Percentiles rank a stretch among this genome's conserved stretches.
Evolutionary conservation across 352 stramenopile species (phyloP).

Genomic region (Globisporangium nagaii): DNA sequence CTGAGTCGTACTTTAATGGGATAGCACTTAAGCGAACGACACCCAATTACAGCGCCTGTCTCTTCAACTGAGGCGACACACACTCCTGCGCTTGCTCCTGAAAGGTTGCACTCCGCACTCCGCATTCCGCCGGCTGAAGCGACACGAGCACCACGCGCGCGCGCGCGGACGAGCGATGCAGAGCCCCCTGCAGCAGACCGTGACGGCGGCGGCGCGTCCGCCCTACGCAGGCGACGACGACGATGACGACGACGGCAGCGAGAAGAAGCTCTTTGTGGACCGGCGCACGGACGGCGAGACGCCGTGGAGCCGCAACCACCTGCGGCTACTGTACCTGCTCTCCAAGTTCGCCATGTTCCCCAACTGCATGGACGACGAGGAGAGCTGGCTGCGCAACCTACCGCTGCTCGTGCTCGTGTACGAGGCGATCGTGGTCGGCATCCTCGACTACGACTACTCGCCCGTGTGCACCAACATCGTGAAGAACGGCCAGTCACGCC

Average conservation of each 20-base stretch:
- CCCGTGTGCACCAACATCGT: conserved; percentile 93
- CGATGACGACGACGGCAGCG: conserved; percentile 5
- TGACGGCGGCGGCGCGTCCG: conserved; percentile 6
- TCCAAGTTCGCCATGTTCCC: conserved; percentile 93
- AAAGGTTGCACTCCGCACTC: no score
- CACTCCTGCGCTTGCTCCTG: no score
- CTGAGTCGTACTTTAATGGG: no score
- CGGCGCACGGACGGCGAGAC: background rate
- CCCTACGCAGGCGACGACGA: background rate
- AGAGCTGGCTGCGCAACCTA: conserved; percentile 95
- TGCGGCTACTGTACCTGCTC: conserved; percentile 95
- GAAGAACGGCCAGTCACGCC: conserved; percentile 77
- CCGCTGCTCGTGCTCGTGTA: conserved; percentile 96
- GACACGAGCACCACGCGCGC: no score
- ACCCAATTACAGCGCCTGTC: no score
- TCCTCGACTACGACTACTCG: conserved; percentile 97
- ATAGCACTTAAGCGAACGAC: no score
- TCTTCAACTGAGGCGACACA: background rate
- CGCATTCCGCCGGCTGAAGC: no score
- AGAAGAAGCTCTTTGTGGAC: conserved; percentile 31
- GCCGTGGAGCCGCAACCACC: conserved; percentile 85
- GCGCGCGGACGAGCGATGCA: background rate
- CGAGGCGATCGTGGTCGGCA: conserved; percentile 91
- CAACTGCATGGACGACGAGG: conserved; percentile 83
- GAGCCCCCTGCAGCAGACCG: conserved; percentile 1